phyloP scores from a whole-genome alignment of 2,329 filamentous ascomycete genomes.

The Neopestalotiopsis clavispora region DNA sequence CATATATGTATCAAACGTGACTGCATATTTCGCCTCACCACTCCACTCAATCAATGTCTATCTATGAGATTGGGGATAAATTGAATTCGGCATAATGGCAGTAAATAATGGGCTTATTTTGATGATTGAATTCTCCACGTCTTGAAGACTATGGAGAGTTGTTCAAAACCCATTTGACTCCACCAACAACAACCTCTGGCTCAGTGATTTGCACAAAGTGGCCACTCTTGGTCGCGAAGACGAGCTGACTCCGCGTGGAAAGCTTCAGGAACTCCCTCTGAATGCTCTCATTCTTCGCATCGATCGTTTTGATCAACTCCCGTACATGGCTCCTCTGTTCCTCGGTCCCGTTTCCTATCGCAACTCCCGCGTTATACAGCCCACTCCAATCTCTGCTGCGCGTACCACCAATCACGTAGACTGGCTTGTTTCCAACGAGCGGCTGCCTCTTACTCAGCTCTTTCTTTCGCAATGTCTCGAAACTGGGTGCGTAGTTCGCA shows the following conservation, averaged over 20 bases:
- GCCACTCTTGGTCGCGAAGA: constrained; percentile 37
- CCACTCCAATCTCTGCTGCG: constrained; percentile 34
- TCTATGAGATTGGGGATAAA: no score
- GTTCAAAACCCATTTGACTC: constrained; percentile 35
- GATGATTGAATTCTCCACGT: no score
- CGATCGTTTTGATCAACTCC: neutral
- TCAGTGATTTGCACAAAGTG: constrained; percentile 41
- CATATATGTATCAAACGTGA: neutral
- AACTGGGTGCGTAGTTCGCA: constrained; percentile 19
- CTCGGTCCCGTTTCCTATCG: constrained; percentile 37
- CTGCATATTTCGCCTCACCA: no score
- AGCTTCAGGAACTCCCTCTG: constrained; percentile 30
- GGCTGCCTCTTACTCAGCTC: constrained; percentile 30
- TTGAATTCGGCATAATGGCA: no score
- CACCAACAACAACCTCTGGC: constrained; percentile 39
- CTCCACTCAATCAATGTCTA: no score
- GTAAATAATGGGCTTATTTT: no score
- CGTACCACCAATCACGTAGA: constrained; percentile 26
- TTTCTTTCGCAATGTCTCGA: constrained; percentile 35
- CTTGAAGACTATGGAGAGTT: constrained; percentile 22
- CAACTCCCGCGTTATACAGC: constrained; percentile 37
- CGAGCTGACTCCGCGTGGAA: constrained; percentile 33
- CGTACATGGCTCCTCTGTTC: neutral
- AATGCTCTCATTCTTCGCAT: neutral
- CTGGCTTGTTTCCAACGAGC: constrained; percentile 28